These are phyloP conservation scores for Canna indica DNA, from an alignment of 176 grass and related monocot species.

Conservation along the genomic window DNA sequence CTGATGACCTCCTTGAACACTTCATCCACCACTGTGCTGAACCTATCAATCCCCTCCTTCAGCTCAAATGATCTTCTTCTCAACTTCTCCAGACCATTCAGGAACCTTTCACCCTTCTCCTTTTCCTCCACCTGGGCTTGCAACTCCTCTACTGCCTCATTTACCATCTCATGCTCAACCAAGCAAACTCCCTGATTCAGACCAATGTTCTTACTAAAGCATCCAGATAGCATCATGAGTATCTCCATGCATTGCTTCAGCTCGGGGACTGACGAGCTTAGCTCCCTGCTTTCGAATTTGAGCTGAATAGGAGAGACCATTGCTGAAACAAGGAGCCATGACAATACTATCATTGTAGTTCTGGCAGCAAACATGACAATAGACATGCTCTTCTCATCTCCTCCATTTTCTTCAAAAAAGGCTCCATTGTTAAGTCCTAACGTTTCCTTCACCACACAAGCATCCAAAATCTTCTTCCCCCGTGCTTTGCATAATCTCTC, in stretches of 20 bases:
- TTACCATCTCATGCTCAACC: conserved; percentile 58
- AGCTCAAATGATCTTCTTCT: conserved; percentile 48
- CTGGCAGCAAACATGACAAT: conserved; percentile 68
- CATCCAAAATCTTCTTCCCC: conserved; percentile 16
- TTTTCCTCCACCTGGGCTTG: conserved; percentile 5
- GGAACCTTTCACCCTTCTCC: conserved; percentile 20
- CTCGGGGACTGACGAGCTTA: conserved; percentile 26
- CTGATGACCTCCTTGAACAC: conserved; percentile 83
- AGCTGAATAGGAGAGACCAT: conserved; percentile 30
- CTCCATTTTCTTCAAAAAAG: conserved; percentile 8
- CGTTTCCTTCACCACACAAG: conserved; percentile 30
- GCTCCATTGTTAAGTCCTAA: conserved; percentile 20
- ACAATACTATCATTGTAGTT: conserved; percentile 52
- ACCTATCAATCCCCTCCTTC: conserved; percentile 54
- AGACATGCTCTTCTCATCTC: conserved; percentile 31
- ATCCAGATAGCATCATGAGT: conserved; percentile 25
- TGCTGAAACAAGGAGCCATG: conserved; percentile 52
- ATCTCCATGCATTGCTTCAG: conserved; percentile 63
- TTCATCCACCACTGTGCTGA: conserved; percentile 57
- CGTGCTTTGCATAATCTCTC: conserved; percentile 8
- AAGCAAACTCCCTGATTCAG: conserved; percentile 5
- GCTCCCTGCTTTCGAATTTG: neutral
- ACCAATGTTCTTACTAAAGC: conserved; percentile 18
- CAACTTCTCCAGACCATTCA: conserved; percentile 41
- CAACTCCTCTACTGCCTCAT: conserved; percentile 34